Evolutionary conservation across 2,329 filamentous ascomycete genomes (phyloP).

Genomic region (Zelopaecilomyces penicillatus): DNA sequence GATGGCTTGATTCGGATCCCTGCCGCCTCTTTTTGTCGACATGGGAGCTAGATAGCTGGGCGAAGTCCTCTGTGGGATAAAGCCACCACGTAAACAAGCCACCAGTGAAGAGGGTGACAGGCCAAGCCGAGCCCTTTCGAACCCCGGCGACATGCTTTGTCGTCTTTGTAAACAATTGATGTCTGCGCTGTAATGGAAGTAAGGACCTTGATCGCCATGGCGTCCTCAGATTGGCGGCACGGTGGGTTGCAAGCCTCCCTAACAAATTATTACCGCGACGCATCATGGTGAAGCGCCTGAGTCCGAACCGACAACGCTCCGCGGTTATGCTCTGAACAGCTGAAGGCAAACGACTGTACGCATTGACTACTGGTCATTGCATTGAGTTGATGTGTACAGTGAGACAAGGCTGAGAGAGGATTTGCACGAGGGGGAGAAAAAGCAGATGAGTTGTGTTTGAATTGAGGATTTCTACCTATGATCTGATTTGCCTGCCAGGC

Average conservation of each 20-base stretch:
- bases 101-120: slow-evolving; percentile 25
- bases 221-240: not conserved
- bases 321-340: too few species aligned
- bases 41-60: slow-evolving; percentile 20
- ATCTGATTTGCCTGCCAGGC: too few species aligned
- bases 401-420: too few species aligned
- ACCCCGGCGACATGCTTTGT: slow-evolving; percentile 12
- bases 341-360: too few species aligned
- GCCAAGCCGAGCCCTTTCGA: slow-evolving; percentile 14
- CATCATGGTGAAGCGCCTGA: slow-evolving; percentile 5
- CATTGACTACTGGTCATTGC: too few species aligned
- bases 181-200: slow-evolving; percentile 13
- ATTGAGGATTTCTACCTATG: too few species aligned
- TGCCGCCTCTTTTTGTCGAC: slow-evolving; percentile 6
- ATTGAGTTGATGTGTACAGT: too few species aligned
- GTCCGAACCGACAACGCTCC: too few species aligned
- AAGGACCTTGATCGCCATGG: slow-evolving; percentile 1
- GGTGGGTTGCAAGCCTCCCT: slow-evolving; percentile 8
- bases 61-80: slow-evolving; percentile 36
- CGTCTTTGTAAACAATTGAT: slow-evolving; percentile 11
- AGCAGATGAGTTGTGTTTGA: too few species aligned
- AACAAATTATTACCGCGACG: slow-evolving; percentile 6
- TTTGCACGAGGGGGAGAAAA: too few species aligned
- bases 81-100: slow-evolving; percentile 35
- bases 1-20: slow-evolving; percentile 1